phyloP scores from a whole-genome alignment of 2,329 filamentous ascomycete species.

The Colletotrichum falcatum region DNA sequence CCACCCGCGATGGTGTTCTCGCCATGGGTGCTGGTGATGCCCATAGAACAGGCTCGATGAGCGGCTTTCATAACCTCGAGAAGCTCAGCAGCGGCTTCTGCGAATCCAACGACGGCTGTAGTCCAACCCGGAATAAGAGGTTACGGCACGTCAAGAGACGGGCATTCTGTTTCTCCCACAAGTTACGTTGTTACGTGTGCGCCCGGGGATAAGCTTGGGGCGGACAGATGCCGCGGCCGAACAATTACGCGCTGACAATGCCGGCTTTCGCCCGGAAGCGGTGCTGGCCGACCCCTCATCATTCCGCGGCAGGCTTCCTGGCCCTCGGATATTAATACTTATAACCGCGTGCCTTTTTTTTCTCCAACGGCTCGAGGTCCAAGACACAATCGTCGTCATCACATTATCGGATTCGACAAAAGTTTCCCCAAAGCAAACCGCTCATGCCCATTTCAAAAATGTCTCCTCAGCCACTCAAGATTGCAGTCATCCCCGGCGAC shows the following conservation, averaged over 20 bases:
- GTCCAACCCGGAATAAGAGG: not conserved
- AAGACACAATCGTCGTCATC: not conserved
- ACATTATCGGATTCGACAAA: no score
- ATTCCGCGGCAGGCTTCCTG: not conserved
- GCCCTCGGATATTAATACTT: not conserved
- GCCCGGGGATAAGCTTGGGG: slow-evolving; percentile 38
- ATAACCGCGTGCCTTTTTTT: not conserved
- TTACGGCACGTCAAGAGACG: not conserved
- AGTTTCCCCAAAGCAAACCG: not conserved
- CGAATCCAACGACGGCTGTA: slow-evolving; percentile 66
- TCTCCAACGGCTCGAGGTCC: no score
- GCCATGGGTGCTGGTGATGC: slow-evolving; percentile 79
- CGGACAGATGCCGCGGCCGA: slow-evolving; percentile 18
- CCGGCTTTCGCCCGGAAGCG: not conserved
- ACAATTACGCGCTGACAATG: slow-evolving; percentile 17
- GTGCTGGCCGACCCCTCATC: not conserved
- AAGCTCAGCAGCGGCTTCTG: slow-evolving; percentile 79
- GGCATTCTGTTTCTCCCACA: not conserved
- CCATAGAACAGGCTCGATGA: slow-evolving; percentile 67
- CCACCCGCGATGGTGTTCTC: slow-evolving; percentile 68
- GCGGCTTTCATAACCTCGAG: slow-evolving; percentile 75
- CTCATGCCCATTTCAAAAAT: not conserved
- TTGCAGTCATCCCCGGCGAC: slow-evolving; percentile 76
- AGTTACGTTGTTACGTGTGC: not conserved
- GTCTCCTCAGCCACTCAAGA: slow-evolving; percentile 45